phyloP scores from a whole-genome alignment of 805 yeast species.

The Monosporozyma aquatica region DNA sequence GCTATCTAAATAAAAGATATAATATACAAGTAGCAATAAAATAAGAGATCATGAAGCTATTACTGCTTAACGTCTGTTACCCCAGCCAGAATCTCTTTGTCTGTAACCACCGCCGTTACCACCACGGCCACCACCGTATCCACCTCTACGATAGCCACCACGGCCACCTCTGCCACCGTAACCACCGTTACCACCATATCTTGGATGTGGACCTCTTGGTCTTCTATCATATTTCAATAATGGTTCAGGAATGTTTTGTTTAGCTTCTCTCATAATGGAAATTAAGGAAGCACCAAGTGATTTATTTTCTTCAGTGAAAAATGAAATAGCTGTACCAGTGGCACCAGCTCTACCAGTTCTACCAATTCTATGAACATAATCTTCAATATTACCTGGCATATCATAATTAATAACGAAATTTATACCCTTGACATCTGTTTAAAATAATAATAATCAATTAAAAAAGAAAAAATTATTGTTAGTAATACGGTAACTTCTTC shows the following conservation, averaged over 20 bases:
- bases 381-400: slow-evolving; percentile 97
- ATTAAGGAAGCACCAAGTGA: slow-evolving; percentile 85
- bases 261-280: slow-evolving; percentile 88
- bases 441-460: slow-evolving; percentile 5
- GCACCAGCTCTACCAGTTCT: slow-evolving; percentile 99
- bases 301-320: slow-evolving; percentile 82
- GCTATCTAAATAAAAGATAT: too few species aligned
- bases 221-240: slow-evolving; percentile 70
- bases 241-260: slow-evolving; percentile 79
- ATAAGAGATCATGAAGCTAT: too few species aligned
- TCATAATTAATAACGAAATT: slow-evolving; percentile 88
- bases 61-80: slow-evolving; percentile 14
- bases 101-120: slow-evolving; percentile 34
- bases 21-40: too few species aligned
- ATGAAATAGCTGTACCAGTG: slow-evolving; percentile 88
- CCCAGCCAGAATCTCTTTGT: slow-evolving; percentile 12
- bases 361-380: slow-evolving; percentile 97
- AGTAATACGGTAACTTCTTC: slow-evolving; percentile 6
- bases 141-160: slow-evolving; percentile 37
- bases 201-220: slow-evolving; percentile 48
- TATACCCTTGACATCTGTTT: slow-evolving; percentile 92
- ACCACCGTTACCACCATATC: slow-evolving; percentile 49
- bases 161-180: slow-evolving; percentile 39
- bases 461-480: slow-evolving; percentile 3
- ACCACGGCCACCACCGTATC: slow-evolving; percentile 33